A percentile compares a stretch with the other conserved stretches of the same genome.
Evolutionary conservation across 345 rosid species (phyloP).

Genomic region (Populus nigra): DNA sequence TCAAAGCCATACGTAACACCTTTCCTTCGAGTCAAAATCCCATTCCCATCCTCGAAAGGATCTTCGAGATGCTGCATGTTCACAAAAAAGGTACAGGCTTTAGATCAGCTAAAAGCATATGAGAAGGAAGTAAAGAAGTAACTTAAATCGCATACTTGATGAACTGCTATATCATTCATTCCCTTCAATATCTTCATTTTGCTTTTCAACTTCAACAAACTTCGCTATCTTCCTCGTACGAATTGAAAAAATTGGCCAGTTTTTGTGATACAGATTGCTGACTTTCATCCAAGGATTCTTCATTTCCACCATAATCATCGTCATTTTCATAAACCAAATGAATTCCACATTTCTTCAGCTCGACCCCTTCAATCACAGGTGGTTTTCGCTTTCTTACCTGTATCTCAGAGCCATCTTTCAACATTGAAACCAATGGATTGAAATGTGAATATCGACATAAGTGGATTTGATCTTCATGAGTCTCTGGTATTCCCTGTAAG

Average conservation of each 20-base stretch:
- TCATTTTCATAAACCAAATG: slow-evolving; percentile 42
- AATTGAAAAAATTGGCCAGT: slow-evolving; percentile 40
- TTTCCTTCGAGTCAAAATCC: neutral
- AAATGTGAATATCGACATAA: slow-evolving; percentile 40
- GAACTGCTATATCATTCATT: neutral
- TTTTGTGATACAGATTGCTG: slow-evolving; percentile 41
- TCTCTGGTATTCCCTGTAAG: slow-evolving; percentile 48
- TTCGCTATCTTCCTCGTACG: slow-evolving; percentile 13
- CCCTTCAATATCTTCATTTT: neutral
- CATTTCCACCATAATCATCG: slow-evolving; percentile 45
- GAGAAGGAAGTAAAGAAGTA: too few relatives aligned
- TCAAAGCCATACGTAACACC: neutral
- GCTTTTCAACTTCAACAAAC: neutral
- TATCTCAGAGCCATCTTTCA: slow-evolving; percentile 40
- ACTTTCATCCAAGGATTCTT: slow-evolving; percentile 36
- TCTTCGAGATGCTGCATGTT: neutral
- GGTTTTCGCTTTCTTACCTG: slow-evolving; percentile 25
- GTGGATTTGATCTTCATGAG: slow-evolving; percentile 48
- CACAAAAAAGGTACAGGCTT: neutral
- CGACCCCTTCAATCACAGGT: slow-evolving; percentile 25
- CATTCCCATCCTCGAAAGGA: neutral
- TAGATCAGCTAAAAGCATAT: neutral
- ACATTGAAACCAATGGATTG: slow-evolving; percentile 30
- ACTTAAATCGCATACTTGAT: neutral
- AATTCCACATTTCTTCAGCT: slow-evolving; percentile 45